These are phyloP conservation scores for Eimeria necatrix DNA, from an alignment of 169 alveolate species.

Conservation along the genomic window DNA sequence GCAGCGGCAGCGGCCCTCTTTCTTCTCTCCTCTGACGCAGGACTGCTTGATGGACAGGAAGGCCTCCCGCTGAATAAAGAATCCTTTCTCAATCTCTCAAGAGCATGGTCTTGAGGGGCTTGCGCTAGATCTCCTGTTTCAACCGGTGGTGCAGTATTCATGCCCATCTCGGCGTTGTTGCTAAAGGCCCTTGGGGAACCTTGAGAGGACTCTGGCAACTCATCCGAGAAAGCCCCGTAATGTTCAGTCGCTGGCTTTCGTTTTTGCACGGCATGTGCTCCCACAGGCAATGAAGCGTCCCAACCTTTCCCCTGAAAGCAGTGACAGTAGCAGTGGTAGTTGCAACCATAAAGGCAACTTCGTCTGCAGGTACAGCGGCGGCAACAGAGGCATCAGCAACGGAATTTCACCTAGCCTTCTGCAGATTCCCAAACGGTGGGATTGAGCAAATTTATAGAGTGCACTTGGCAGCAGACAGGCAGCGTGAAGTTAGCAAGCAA, in stretches of 20 bases:
- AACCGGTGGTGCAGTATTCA: no score
- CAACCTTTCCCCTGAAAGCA: constrained; percentile 12
- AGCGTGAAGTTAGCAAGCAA: no score
- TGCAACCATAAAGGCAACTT: neutral
- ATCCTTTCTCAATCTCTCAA: neutral
- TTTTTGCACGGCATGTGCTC: neutral
- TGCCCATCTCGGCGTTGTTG: no score
- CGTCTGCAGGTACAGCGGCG: neutral
- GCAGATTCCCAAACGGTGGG: no score
- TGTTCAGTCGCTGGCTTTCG: neutral
- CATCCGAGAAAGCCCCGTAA: no score
- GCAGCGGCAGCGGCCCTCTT: constrained; percentile 60
- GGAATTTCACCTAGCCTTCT: neutral
- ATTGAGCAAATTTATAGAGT: no score
- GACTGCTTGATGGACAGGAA: constrained; percentile 5
- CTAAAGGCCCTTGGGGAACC: no score
- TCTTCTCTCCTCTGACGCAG: constrained; percentile 11
- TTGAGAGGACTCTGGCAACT: no score
- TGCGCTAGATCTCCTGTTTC: neutral
- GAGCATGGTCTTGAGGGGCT: neutral
- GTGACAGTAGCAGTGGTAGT: constrained; percentile 19
- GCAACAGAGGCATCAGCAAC: neutral
- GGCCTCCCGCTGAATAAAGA: constrained; percentile 15
- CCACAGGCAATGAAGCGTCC: neutral
- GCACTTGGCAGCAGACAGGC: no score